Evolutionary conservation across 179 eudicot genomes (phyloP), one percentile per base, ranked within the genome.

Genomic region (Camellia oleifera): DNA sequence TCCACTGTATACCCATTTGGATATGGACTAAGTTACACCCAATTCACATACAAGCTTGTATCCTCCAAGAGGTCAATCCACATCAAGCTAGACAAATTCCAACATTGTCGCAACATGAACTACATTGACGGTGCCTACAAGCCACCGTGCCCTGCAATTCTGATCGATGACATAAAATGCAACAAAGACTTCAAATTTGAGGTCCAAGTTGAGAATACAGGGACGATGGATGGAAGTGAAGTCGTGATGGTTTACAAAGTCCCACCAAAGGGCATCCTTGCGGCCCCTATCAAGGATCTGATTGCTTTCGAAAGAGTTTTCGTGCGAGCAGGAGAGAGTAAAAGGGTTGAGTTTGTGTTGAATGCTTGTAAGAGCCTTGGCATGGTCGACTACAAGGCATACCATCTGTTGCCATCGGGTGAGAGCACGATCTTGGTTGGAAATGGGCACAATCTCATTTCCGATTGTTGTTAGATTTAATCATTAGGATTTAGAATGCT

Each of bases 221-320:
- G 89, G 4, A 53, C 44, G 5, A 65, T 10, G 32, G 81, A 73
- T 17, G 89, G 89, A 2, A 78, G 68, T 50, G 81, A 84, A 7
- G 81, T 79, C 40, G 75, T 84, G 56, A 71, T 84, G 82, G 82
- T 82, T 3, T 86, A 82, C 67, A 54, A 68, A 7, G 20, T 4
- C 5, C 73, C 87, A 5, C 85, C 88, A 0, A 7, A 52, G 2
- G 85, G 72, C 0, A 60, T 86, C 6, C 13, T 2, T 5, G 84
- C 45, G 8, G 81, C 83, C 44, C 85, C 84, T 11, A 10, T 53
- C 12, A 84, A 84, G 66, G 77, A 84, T 10, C 10, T 84, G 53
- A 64, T 87, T 72, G 89, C 72, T 0, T 87, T 87, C 69, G 20
- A 80, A 65, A 81, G 76, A 32, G 83, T 82, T 6, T 78, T 61